These are phyloP conservation scores for Bifiguratus adelaidae DNA, from an alignment of 192 early-diverging fungal species.

Conservation along the genomic window DNA sequence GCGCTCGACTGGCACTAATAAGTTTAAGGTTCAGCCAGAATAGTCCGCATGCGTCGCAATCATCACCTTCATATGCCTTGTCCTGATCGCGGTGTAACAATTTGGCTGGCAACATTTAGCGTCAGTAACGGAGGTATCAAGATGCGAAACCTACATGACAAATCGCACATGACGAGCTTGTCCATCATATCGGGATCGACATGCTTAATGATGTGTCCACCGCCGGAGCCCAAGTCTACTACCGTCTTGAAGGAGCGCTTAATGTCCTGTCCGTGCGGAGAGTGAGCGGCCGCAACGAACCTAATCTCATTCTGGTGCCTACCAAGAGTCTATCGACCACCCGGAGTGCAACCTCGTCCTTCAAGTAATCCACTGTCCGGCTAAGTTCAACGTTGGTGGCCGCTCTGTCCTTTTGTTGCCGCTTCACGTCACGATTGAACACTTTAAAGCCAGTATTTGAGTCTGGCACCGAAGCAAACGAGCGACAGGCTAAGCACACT, in stretches of 20 bases:
- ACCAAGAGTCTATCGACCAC: constrained; percentile 82
- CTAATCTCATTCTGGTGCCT: too few relatives aligned
- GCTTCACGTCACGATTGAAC: constrained; percentile 76
- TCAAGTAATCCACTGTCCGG: constrained; percentile 79
- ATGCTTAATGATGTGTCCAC: constrained; percentile 79
- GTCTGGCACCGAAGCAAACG: too few relatives aligned
- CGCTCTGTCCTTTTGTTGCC: constrained; percentile 66
- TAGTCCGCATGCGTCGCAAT: not conserved
- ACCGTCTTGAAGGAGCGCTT: constrained; percentile 78
- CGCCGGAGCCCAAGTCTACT: constrained; percentile 82
- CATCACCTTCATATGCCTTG: constrained; percentile 28
- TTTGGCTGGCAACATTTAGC: not conserved
- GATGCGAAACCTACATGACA: constrained; percentile 36
- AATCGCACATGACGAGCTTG: constrained; percentile 80
- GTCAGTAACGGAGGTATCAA: not conserved
- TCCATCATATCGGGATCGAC: constrained; percentile 75
- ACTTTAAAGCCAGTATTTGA: constrained; percentile 43
- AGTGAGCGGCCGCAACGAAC: not conserved
- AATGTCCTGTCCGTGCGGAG: constrained; percentile 53
- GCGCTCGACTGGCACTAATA: constrained; percentile 59
- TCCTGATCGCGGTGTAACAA: constrained; percentile 28
- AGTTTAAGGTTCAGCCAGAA: not conserved
- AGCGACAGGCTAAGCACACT: too few relatives aligned
- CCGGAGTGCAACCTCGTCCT: constrained; percentile 81
- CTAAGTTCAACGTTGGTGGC: constrained; percentile 40